Conservation (phyloP, 2,329 filamentous ascomycete species). For the Penicillium psychrosexuale region DNA sequence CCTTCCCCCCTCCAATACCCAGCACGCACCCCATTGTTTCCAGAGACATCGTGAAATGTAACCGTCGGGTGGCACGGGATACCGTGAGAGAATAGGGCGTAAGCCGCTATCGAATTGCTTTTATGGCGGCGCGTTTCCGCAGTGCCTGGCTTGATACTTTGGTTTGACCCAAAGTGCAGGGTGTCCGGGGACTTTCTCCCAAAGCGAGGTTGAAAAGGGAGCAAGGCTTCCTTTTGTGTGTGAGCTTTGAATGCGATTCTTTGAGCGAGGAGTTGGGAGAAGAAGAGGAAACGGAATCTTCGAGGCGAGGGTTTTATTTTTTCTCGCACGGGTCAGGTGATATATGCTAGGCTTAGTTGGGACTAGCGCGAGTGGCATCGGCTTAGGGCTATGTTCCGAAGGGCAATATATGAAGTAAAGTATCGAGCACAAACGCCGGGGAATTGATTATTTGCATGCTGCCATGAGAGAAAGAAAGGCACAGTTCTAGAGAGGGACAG, state of each 20-base stretch:
- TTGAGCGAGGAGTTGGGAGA: slow-evolving; percentile 84
- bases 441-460: background rate
- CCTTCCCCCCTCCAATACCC: slow-evolving; percentile 37
- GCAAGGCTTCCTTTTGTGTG: slow-evolving; percentile 64
- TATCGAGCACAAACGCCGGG: too few species aligned
- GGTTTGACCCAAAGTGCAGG: slow-evolving; percentile 46
- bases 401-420: background rate
- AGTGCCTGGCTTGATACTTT: slow-evolving; percentile 48
- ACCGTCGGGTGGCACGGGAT: slow-evolving; percentile 53
- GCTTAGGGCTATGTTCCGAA: background rate
- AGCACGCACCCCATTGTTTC: slow-evolving; percentile 36
- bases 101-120: slow-evolving; percentile 84
- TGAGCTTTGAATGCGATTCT: slow-evolving; percentile 99
- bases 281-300: slow-evolving; percentile 28
- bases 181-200: slow-evolving; percentile 99
- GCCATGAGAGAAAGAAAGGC: background rate
- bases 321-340: slow-evolving; percentile 23
- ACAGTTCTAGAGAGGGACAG: background rate
- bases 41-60: slow-evolving; percentile 27
- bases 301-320: slow-evolving; percentile 19
- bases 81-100: slow-evolving; percentile 54
- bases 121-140: slow-evolving; percentile 99
- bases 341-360: slow-evolving; percentile 18
- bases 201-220: slow-evolving; percentile 63
- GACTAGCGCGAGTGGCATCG: background rate